A percentile compares a stretch with the other conserved stretches of the same genome.
These are phyloP conservation scores for Atalantia buxifolia DNA, from an alignment of 345 rosid genomes.

Conservation along the genomic window DNA sequence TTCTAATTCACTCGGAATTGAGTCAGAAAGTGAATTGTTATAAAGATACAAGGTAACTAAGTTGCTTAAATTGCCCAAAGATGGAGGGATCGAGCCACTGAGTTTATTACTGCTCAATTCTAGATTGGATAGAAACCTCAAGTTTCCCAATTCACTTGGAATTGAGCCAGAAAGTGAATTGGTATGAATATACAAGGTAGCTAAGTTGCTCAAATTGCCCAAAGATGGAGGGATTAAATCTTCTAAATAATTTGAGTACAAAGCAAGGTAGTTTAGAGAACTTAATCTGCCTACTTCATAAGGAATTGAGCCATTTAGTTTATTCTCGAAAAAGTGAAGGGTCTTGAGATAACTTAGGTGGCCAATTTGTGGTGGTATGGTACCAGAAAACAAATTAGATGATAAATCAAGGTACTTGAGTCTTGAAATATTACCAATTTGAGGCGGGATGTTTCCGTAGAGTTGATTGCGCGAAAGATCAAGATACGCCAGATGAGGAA, in stretches of 20 bases:
- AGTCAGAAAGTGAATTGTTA: too few relatives aligned
- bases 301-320: not conserved
- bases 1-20: too few relatives aligned
- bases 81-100: too few relatives aligned
- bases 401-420: not conserved
- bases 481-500: too few relatives aligned
- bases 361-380: conserved; percentile 13
- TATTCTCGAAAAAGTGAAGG: conserved; percentile 6
- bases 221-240: not conserved
- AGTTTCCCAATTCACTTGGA: too few relatives aligned
- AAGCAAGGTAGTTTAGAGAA: not conserved
- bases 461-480: not conserved
- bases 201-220: too few relatives aligned
- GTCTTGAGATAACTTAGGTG: not conserved
- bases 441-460: not conserved
- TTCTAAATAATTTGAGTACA: conserved; percentile 6
- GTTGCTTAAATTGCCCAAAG: too few relatives aligned
- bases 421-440: too few relatives aligned
- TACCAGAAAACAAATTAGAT: not conserved
- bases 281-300: not conserved
- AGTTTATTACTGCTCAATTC: rapidly evolving
- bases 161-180: too few relatives aligned
- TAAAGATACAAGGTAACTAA: rapidly evolving
- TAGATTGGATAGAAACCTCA: rapidly evolving
- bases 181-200: rapidly evolving